Percentiles rank a stretch among this genome's conserved stretches.
These are phyloP conservation scores for Amaranthus tricolor DNA, from an alignment of 179 eudicot genomes.

Conservation along the genomic window DNA sequence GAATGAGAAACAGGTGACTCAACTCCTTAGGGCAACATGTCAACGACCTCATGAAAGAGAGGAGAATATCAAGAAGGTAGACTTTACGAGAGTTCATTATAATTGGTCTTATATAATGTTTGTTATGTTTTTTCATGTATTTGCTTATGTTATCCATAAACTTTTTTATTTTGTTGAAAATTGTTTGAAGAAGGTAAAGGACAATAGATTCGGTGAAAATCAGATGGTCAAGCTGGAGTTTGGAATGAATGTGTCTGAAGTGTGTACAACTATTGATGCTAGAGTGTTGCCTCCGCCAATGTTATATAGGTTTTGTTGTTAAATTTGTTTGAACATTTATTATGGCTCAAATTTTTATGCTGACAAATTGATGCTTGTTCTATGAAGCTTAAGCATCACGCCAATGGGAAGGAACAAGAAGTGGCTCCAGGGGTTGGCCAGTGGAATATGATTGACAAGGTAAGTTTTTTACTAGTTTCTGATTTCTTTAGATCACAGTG, in stretches of 20 bases:
- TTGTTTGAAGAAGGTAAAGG: constrained; percentile 45
- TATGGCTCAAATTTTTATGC: not conserved
- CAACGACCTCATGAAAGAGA: constrained; percentile 71
- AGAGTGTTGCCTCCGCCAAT: constrained; percentile 74
- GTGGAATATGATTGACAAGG: constrained; percentile 92
- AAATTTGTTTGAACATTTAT: not conserved
- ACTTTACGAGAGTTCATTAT: not conserved
- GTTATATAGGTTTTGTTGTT: constrained; percentile 29
- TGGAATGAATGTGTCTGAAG: constrained; percentile 49
- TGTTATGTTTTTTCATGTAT: not conserved
- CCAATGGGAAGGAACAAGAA: constrained; percentile 39
- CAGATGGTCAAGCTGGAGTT: constrained; percentile 49
- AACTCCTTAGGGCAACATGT: constrained; percentile 68
- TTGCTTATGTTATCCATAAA: not conserved
- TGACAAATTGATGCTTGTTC: constrained; percentile 9
- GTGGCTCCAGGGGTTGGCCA: constrained; percentile 60
- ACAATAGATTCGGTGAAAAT: constrained; percentile 41
- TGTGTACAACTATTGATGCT: constrained; percentile 53
- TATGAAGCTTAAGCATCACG: constrained; percentile 58
- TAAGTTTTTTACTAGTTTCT: constrained; percentile 19
- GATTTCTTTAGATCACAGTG: not conserved
- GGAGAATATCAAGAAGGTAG: constrained; percentile 38
- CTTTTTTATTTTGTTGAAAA: not conserved
- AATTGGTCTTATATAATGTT: not conserved
- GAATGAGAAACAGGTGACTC: constrained; percentile 66